Percentiles rank a stretch among this genome's conserved stretches.
Conservation (phyloP, 208 protist species). For the Angomonas ambiguus region DNA sequence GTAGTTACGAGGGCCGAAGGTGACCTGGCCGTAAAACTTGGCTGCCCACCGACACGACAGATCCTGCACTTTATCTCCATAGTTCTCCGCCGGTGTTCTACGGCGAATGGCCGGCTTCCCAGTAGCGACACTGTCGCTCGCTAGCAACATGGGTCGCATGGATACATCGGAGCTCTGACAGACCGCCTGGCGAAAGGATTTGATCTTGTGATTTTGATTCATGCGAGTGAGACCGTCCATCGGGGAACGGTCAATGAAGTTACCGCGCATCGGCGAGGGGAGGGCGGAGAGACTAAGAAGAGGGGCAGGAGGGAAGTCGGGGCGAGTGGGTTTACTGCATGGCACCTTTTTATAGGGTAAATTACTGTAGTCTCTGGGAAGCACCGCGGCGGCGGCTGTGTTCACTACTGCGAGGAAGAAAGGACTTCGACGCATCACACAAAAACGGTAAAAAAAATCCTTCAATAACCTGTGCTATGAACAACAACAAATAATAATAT, state of each 20-base stretch:
- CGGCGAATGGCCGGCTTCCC: neutral
- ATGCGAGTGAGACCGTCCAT: conserved; percentile 31
- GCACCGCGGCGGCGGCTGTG: conserved; percentile 21
- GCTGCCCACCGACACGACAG: conserved; percentile 69
- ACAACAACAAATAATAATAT: conserved; percentile 6
- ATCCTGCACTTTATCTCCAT: conserved; percentile 45
- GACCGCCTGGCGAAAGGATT: conserved; percentile 60
- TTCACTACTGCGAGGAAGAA: neutral
- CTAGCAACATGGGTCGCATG: conserved; percentile 48
- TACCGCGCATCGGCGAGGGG: conserved; percentile 35
- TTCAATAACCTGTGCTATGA: conserved; percentile 6
- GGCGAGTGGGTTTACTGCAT: neutral
- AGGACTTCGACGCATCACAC: neutral
- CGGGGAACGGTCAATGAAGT: conserved; percentile 64
- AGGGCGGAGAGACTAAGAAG: conserved; percentile 11
- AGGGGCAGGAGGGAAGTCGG: neutral
- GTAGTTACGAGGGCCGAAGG: conserved; percentile 80
- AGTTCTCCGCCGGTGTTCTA: conserved; percentile 8
- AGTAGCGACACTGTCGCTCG: neutral
- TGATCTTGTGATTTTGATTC: conserved; percentile 42
- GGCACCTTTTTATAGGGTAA: conserved; percentile 27
- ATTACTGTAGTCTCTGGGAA: conserved; percentile 35
- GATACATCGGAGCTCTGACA: conserved; percentile 65
- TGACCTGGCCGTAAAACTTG: conserved; percentile 87
- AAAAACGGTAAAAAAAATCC: neutral